Base-by-base conservation (phyloP, 1,139 yeast genomes). In the Kluyveromyces marxianus region DNA sequence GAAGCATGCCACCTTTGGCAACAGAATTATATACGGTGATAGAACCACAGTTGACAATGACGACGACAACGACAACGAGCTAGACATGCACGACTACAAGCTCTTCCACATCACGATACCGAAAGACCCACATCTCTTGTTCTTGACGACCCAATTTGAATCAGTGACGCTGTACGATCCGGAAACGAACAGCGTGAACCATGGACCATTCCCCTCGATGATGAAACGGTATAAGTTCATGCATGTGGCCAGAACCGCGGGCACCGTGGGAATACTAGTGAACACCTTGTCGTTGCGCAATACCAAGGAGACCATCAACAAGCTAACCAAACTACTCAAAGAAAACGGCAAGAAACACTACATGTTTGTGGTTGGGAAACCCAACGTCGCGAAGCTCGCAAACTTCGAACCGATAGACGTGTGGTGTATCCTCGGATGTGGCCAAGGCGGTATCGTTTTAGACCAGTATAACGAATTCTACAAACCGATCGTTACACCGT, bases 311-410 rank as follows among this genome's bases (percentile, higher is more conserved):
- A 69, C 89, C 31, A 71, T 90, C 42, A 77, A 80, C 50, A 72
- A 74, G 33, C 76, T 89, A 4, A 75, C 77, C 26, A 60, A 69
- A 27, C 76, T 82, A 65, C 78, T 92, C 48, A 75, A 73, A 44
- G 73, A 71, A 4, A 89, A 94, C 0, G 96, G 89, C 2, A 92
- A 92, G 66, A 94, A 94, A 60, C 92, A 86, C 54, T 92, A 92
- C 60, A 75, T 88, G 57, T 89, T 92, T 68, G 97, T 90, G 4
- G 97, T 92, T 5, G 99, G 99, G 14, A 94, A 94, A 62, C 97
- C 97, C n/a, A 92, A 92, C 59, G 97, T 92, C 4, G 96, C 98
- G 36, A 92, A 92, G 59, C 71, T 92, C 46, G 98, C 98, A 8
- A 92, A 92, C 64, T 92, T 94, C 61, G 97, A 90, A 53, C 81